A percentile compares a stretch with the other conserved stretches of the same genome.
These are phyloP conservation scores for Rusavskia elegans DNA, from an alignment of 495 filamentous ascomycete species.

Conservation along the genomic window DNA sequence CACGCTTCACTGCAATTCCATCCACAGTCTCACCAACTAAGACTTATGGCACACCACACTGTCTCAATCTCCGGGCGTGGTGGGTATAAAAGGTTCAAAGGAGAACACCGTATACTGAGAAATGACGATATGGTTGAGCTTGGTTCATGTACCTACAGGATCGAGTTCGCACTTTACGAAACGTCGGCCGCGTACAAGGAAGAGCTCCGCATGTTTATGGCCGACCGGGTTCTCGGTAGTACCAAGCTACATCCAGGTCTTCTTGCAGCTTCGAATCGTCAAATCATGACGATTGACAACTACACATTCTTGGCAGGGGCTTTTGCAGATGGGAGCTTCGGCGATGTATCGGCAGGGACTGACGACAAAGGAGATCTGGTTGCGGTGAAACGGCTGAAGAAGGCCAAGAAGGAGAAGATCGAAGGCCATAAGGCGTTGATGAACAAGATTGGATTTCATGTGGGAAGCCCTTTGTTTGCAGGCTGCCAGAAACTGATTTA, in stretches of 20 bases:
- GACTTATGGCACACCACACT: not conserved
- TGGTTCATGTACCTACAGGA: not conserved
- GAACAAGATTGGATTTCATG: not conserved
- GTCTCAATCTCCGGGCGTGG: not conserved
- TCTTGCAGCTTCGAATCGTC: not conserved
- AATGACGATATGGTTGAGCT: not conserved
- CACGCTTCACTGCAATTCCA: not conserved
- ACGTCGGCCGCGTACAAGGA: not conserved
- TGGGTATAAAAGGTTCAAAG: not conserved
- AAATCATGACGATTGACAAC: not conserved
- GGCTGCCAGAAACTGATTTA: not conserved
- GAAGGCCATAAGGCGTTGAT: not conserved
- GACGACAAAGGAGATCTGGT: not conserved
- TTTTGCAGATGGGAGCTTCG: not conserved
- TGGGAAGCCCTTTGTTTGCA: not conserved
- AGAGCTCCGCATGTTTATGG: not conserved
- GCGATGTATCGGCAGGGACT: not conserved
- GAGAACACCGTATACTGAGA: not conserved
- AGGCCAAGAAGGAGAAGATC: not conserved
- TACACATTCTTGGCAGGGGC: not conserved
- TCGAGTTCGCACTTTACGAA: not conserved
- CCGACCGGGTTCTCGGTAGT: not conserved
- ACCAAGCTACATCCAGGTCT: not conserved
- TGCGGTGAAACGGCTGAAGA: not conserved
- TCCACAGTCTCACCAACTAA: not conserved